phyloP scores from a whole-genome alignment of 805 yeast species.

The Clavispora asparagi region DNA sequence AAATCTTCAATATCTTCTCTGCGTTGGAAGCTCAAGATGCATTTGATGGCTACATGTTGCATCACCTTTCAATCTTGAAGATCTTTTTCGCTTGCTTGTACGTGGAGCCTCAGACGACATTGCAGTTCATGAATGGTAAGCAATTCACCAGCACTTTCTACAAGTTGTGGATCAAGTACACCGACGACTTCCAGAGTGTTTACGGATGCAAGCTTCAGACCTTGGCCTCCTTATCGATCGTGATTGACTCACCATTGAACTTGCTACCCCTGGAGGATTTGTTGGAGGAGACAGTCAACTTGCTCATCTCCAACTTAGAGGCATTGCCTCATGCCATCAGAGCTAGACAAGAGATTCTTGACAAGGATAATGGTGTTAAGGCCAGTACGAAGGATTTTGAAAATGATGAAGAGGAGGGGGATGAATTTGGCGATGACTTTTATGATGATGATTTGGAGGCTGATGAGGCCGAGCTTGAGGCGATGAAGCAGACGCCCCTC shows the following conservation, averaged over 20 bases:
- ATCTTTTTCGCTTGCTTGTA: constrained; percentile 37
- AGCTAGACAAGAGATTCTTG: constrained; percentile 40
- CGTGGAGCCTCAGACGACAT: constrained; percentile 33
- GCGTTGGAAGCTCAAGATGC: constrained; percentile 32
- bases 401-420: constrained; percentile 23
- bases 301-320: constrained; percentile 38
- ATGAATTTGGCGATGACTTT: constrained; percentile 22
- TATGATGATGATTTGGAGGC: constrained; percentile 37
- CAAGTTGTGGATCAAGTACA: constrained; percentile 45
- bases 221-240: constrained; percentile 38
- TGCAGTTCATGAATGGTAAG: constrained; percentile 34
- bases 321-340: constrained; percentile 46
- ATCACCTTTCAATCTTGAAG: constrained; percentile 37
- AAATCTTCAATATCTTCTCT: constrained; percentile 33
- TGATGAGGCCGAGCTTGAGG: constrained; percentile 76
- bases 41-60: constrained; percentile 42
- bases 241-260: constrained; percentile 26
- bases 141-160: constrained; percentile 34
- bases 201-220: constrained; percentile 53
- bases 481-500: constrained; percentile 72
- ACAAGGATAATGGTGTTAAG: constrained; percentile 32
- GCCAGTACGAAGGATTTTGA: constrained; percentile 18
- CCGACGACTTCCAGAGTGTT: constrained; percentile 46
- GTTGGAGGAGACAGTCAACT: constrained; percentile 33
- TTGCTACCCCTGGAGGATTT: constrained; percentile 28